Evolutionary conservation across 257 asterid species (phyloP).

Genomic region (Paulownia fortunei): DNA sequence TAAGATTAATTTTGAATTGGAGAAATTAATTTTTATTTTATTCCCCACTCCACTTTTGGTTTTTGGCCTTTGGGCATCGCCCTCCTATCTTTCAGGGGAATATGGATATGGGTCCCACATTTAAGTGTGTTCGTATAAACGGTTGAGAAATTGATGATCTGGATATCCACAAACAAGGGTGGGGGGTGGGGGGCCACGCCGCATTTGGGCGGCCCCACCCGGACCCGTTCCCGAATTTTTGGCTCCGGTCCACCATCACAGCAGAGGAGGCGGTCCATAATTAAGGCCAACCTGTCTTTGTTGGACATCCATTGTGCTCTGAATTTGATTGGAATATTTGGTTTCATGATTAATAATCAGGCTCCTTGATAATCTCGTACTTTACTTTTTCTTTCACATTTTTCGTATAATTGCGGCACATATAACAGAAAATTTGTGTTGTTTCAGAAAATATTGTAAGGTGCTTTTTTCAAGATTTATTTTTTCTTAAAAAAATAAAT

Average conservation of each 20-base stretch:
- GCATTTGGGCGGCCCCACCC: conserved; percentile 42
- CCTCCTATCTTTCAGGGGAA: conserved; percentile 24
- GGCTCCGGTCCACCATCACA: background rate
- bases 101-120: conserved; percentile 30
- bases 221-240: conserved; percentile 23
- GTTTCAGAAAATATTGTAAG: no score
- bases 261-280: background rate
- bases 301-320: background rate
- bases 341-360: background rate
- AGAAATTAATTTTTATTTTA: no score
- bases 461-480: no score
- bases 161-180: conserved; percentile 11
- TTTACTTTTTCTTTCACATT: background rate
- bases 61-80: background rate
- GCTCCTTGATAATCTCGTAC: background rate
- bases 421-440: background rate
- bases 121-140: background rate
- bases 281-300: background rate
- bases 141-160: background rate
- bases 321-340: background rate
- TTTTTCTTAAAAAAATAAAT: no score
- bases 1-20: no score
- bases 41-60: background rate
- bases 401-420: background rate
- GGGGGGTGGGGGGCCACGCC: conserved; percentile 49